Percentiles rank a stretch among this genome's conserved stretches.
These are phyloP conservation scores for Malus asiatica DNA, from an alignment of 306 rosid genomes.

Conservation along the genomic window DNA sequence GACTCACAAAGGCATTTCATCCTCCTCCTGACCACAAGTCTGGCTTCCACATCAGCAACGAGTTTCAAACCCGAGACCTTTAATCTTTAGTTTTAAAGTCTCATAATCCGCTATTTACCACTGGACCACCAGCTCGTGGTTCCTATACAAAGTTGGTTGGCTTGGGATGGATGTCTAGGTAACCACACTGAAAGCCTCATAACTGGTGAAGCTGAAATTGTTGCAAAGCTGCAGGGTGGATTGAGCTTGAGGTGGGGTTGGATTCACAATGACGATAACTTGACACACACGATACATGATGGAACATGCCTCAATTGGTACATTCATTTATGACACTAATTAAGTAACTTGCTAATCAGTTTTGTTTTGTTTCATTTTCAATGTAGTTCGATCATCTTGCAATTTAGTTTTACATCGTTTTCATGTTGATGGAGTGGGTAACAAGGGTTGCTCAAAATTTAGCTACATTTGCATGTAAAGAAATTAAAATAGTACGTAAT, in stretches of 20 bases:
- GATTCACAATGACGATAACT: background rate
- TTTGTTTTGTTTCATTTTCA: background rate
- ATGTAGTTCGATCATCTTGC: background rate
- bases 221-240: background rate
- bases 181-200: background rate
- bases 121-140: too few species aligned
- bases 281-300: background rate
- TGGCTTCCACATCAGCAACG: too few species aligned
- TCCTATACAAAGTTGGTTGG: background rate
- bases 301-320: background rate
- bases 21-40: too few species aligned
- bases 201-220: background rate
- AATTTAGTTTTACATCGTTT: background rate
- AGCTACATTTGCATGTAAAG: background rate
- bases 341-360: background rate
- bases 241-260: background rate
- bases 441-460: background rate
- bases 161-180: background rate
- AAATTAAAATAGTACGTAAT: background rate
- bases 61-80: too few species aligned
- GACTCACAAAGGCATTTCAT: too few species aligned
- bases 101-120: too few species aligned
- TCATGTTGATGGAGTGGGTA: background rate
- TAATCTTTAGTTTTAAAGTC: too few species aligned
- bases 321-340: background rate